Percentiles rank a stretch among this genome's conserved stretches.
phyloP scores from a whole-genome alignment of 257 asterid species.

The Handroanthus guayacan region DNA sequence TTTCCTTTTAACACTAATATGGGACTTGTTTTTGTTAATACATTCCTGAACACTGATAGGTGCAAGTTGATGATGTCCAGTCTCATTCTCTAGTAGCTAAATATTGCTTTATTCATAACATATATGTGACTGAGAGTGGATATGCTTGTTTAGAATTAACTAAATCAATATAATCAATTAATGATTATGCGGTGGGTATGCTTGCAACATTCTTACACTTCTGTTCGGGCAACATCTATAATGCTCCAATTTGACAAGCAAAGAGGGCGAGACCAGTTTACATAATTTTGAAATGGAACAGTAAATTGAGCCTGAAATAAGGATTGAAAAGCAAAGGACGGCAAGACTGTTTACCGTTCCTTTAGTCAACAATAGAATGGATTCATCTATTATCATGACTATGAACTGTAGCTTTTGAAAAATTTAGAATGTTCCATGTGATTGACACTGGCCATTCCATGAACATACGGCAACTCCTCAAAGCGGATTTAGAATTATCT shows the following conservation, averaged over 20 bases:
- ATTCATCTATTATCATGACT: not conserved
- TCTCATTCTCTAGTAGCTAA: slow-evolving; percentile 13
- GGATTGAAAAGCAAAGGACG: not conserved
- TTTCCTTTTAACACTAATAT: not conserved
- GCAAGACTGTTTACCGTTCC: not conserved
- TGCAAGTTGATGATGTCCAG: slow-evolving; percentile 3
- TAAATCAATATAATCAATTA: not conserved
- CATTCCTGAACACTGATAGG: not conserved
- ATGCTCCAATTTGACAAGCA: not conserved
- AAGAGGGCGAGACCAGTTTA: not conserved
- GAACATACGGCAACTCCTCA: not conserved
- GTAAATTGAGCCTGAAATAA: not conserved
- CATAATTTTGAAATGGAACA: not conserved
- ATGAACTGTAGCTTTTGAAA: not conserved
- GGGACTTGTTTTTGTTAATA: not conserved
- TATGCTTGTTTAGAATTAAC: slow-evolving; percentile 8
- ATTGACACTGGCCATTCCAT: not conserved
- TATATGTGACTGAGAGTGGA: not conserved
- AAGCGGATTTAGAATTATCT: too few relatives aligned
- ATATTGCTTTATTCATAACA: slow-evolving; percentile 5
- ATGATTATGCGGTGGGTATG: not conserved
- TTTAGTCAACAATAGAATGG: not conserved
- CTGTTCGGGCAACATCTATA: not conserved
- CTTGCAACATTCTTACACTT: not conserved
- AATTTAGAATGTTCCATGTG: not conserved